Evolutionary conservation across 441 rosid species (phyloP).

Genomic region (Gossypium gossypioides): DNA sequence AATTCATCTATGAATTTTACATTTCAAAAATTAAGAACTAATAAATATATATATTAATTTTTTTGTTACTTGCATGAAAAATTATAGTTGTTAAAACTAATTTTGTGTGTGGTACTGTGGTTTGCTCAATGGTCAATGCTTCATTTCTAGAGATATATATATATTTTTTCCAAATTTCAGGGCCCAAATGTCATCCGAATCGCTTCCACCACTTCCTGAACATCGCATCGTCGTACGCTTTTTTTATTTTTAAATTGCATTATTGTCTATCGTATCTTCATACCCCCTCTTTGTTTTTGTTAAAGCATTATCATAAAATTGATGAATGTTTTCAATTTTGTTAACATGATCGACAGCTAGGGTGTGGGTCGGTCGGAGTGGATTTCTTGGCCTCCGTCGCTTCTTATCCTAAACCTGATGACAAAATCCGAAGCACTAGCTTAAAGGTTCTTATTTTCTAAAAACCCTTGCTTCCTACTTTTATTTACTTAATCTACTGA

Average conservation of each 20-base stretch:
- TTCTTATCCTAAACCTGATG: slow-evolving; percentile 66
- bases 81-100: not conserved
- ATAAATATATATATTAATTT: not conserved
- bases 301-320: not conserved
- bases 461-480: too few relatives aligned
- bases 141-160: not conserved
- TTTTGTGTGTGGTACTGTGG: not conserved
- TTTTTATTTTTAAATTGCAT: not conserved
- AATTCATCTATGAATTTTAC: not conserved
- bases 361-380: slow-evolving; percentile 48
- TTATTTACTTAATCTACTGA: too few relatives aligned
- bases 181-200: slow-evolving; percentile 32
- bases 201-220: slow-evolving; percentile 31
- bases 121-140: not conserved
- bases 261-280: too few relatives aligned
- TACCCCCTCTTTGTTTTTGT: not conserved
- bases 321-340: not conserved
- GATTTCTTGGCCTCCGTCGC: slow-evolving; percentile 73
- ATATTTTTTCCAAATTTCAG: slow-evolving; percentile 2
- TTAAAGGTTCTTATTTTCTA: slow-evolving; percentile 34
- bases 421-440: slow-evolving; percentile 65
- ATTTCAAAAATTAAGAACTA: not conserved
- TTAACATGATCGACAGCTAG: slow-evolving; percentile 39
- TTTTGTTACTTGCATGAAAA: not conserved
- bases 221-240: slow-evolving; percentile 27